Evolutionary conservation across 2,329 filamentous ascomycete species (phyloP), one percentile per base, ranked within the genome.

Genomic region (Cryoendolithus antarcticus): DNA sequence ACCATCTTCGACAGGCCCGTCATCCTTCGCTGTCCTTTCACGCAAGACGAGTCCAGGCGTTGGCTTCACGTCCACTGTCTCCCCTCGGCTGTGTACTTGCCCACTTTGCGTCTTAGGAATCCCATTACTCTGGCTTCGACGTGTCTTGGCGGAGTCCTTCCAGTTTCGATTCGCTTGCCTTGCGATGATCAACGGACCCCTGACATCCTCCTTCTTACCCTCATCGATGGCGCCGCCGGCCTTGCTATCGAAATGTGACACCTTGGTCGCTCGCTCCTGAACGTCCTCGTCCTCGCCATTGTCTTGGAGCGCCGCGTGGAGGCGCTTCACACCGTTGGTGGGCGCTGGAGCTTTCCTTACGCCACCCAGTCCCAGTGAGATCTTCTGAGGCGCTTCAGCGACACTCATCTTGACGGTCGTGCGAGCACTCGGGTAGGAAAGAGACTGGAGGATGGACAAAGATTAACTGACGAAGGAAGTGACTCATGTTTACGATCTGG

Each of bases 111-210:
- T 19, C 15, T 19, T 19, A n/a, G 74, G 75, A n/a, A 79, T 61
- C 10, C 72, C 56, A 54, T 74, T 77, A 57, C 67, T 76, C 47
- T 70, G 62, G 42, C 62, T 62, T 44, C 67, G 68, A 45, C 64
- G 65, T 44, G 56, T 50, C 41, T 63, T 49, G 34, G 52, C 61
- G 41, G 77, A 72, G 42, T 69, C 65, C 50, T 70, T 67, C 77
- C 76, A 80, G 61, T 82, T 73, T 38, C 70, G 66, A 58, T 82
- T 82, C 46, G 64, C 61, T 49, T 72, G 65, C 30, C 62, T 62
- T 24, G 67, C 62, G 47, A 85, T 84, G n/a, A 82, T 63, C 33
- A 75, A 63, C 6, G 65, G 64, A 19, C 50, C 67, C 49, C 58
- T 43, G 32, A 63, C 57, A 29, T 55, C 49, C 41, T 54, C 53